Percentiles rank a stretch among this genome's conserved stretches.
These are phyloP conservation scores for Zymoseptoria brevis DNA, from an alignment of 2,329 filamentous ascomycete species.

Conservation along the genomic window DNA sequence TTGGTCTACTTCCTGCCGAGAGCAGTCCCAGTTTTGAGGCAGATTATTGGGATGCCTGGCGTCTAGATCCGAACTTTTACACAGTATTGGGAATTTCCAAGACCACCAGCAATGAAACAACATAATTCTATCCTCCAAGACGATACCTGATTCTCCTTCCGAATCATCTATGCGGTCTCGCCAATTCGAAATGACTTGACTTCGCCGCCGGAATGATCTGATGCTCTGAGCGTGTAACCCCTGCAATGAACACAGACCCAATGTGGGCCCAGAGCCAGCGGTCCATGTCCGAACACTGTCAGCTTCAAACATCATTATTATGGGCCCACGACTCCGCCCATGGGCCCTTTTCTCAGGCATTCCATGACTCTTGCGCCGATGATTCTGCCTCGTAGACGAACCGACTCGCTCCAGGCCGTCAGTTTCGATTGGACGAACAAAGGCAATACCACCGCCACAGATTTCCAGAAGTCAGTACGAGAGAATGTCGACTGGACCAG, in stretches of 20 bases:
- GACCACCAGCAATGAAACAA: background rate
- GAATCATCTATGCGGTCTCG: too few species aligned
- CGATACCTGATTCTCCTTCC: too few species aligned
- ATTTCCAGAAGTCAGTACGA: constrained; percentile 11
- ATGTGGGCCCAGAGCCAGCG: background rate
- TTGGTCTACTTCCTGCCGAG: constrained; percentile 43
- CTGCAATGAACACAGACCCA: background rate
- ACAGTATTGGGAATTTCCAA: background rate
- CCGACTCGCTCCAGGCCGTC: background rate
- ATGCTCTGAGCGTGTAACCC: background rate
- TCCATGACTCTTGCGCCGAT: background rate
- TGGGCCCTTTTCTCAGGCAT: background rate
- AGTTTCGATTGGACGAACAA: constrained; percentile 14
- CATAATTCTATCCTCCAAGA: background rate
- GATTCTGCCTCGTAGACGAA: background rate
- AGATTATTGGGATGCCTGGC: constrained; percentile 41
- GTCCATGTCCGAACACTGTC: background rate
- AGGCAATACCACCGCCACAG: constrained; percentile 1
- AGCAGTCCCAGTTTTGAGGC: constrained; percentile 35
- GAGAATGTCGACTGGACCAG: constrained; percentile 15
- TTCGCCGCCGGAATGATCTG: background rate
- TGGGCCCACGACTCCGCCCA: background rate
- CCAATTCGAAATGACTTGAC: background rate
- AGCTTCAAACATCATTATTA: background rate
- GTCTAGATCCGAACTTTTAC: constrained; percentile 13